Base-by-base conservation (phyloP, 768 basidiomycete species). In the Boletellus ananiceps region DNA sequence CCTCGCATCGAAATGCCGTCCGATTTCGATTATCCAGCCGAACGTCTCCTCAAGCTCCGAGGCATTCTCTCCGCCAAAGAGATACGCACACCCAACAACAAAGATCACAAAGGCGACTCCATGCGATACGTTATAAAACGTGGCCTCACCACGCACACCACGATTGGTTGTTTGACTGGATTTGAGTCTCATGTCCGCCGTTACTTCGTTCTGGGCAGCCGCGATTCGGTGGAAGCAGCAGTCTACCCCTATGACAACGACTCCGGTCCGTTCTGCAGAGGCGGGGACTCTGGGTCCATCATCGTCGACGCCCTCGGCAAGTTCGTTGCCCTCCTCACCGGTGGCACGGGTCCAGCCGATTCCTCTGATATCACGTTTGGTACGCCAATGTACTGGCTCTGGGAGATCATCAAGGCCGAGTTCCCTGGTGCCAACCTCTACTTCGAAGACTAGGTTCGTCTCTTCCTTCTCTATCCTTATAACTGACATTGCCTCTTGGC, bases 281-380 rank as follows among this genome's bases (percentile, higher is more conserved):
- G 21, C 9, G 61, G 61, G 8, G 63, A 65, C 51, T 64, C 62
- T 38, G 62, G 62, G n/a, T 39, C 57, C 1, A 36, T 23, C 23
- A 23, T 23, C 23, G 53, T 57, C 50, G 56, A 52, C 46, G 47
- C 44, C 37, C 15, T 18, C 37, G 19, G 32, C 35, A 60, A 65
- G 27, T 59, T 68, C 47, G 55, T 60, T 40, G 70, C 66, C 11
- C 42, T 67, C 11, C 59, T 71, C 53, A 68, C 57, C 32, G 68
- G 68, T 44, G 58, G 69, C 39, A 44, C 58, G 35, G 67, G 64
- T 44, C n/a, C 41, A 36, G 60, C 47, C 14, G 62, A 64, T 43
- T 46, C 35, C 11, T 60, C 61, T 29, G 66, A 70, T 44, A 55
- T 66, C 41, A 65, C 67, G 1, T 71, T 69, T 41, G 34, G 55